Conservation (phyloP, 2,329 filamentous ascomycete species). For the Cercospora canescens region DNA sequence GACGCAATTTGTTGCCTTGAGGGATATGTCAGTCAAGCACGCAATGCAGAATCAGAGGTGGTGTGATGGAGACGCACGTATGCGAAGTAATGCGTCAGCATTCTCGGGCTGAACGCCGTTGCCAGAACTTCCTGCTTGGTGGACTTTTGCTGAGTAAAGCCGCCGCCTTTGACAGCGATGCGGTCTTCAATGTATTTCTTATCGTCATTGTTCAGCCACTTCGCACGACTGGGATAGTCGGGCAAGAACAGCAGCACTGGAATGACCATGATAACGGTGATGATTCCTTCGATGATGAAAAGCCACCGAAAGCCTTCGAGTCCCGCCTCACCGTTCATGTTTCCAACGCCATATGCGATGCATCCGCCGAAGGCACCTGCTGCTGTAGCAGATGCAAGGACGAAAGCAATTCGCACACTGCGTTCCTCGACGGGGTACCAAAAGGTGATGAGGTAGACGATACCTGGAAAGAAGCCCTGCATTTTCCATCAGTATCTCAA, state of each 20-base stretch:
- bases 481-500: not conserved
- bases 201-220: conserved; percentile 31
- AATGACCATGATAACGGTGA: conserved; percentile 29
- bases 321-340: conserved; percentile 43
- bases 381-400: conserved; percentile 57
- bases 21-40: not conserved
- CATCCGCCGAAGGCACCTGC: conserved; percentile 56
- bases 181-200: conserved; percentile 31
- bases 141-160: conserved; percentile 40
- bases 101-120: conserved; percentile 40
- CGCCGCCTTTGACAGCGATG: conserved; percentile 36
- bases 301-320: conserved; percentile 50
- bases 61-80: conserved; percentile 21
- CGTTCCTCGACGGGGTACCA: conserved; percentile 59
- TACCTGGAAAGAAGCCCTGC: conserved; percentile 38
- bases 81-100: conserved; percentile 41
- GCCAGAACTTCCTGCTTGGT: conserved; percentile 39
- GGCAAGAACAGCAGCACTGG: conserved; percentile 31
- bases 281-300: conserved; percentile 31
- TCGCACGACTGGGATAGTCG: conserved; percentile 32
- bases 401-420: conserved; percentile 58
- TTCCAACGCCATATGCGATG: conserved; percentile 64
- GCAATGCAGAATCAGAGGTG: no score
- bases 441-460: conserved; percentile 40
- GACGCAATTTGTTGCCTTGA: conserved; percentile 31